Evolutionary conservation across 345 rosid species (phyloP).

Genomic region (Alliaria petiolata): DNA sequence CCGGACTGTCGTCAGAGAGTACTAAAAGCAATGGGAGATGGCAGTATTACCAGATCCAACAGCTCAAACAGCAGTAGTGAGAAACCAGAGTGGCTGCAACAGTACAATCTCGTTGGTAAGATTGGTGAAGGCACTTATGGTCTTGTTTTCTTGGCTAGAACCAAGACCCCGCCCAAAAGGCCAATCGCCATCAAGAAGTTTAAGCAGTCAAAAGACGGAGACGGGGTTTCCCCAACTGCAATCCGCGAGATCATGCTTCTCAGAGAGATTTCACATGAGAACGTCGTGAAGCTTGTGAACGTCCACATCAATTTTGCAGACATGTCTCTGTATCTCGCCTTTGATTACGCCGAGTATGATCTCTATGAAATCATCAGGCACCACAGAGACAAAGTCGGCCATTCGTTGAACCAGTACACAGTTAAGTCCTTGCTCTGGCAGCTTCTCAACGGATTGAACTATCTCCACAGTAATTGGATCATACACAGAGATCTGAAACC

Average conservation of each 20-base stretch:
- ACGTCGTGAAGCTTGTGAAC: conserved; percentile 95
- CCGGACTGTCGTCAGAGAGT: neutral
- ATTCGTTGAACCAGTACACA: conserved; percentile 67
- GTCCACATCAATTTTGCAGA: conserved; percentile 95
- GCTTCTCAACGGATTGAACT: conserved; percentile 94
- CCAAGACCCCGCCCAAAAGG: conserved; percentile 66
- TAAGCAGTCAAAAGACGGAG: conserved; percentile 99
- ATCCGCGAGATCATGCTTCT: conserved; percentile 99
- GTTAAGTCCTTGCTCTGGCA: conserved; percentile 97
- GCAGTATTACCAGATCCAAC: conserved; percentile 31
- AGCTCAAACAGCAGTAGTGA: conserved; percentile 37
- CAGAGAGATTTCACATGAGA: conserved; percentile 89
- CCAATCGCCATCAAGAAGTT: conserved; percentile 96
- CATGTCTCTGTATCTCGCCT: conserved; percentile 95
- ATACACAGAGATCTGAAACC: conserved; percentile 98
- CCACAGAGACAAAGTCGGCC: conserved; percentile 80
- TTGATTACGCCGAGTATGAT: conserved; percentile 93
- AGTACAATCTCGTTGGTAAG: conserved; percentile 94
- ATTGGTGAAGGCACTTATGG: conserved; percentile 99
- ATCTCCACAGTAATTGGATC: conserved; percentile 98
- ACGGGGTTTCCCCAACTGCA: conserved; percentile 99
- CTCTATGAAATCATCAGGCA: conserved; percentile 94
- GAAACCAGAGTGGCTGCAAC: conserved; percentile 99
- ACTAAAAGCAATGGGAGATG: conserved; percentile 53
- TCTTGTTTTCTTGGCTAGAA: conserved; percentile 92